A percentile compares a stretch with the other conserved stretches of the same genome.
phyloP scores from a whole-genome alignment of 352 stramenopile genomes.

The Phytophthora tubulina region DNA sequence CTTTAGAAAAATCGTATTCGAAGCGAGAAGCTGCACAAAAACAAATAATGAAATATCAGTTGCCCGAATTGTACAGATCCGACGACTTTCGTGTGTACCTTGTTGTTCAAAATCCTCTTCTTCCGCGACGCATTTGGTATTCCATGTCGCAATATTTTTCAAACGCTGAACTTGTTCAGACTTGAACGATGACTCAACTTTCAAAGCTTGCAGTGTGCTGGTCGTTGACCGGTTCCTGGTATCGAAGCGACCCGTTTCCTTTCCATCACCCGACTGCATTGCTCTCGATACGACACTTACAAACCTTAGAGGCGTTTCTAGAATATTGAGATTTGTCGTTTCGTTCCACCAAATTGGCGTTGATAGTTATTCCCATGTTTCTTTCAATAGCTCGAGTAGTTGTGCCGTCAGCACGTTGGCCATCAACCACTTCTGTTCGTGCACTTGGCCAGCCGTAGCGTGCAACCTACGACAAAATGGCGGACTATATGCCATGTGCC shows the following conservation, averaged over 20 bases:
- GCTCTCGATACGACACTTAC: neutral
- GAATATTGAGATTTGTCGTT: constrained; percentile 9
- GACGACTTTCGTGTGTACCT: constrained; percentile 19
- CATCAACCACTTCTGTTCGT: neutral
- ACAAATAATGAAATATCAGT: neutral
- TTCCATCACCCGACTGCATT: constrained; percentile 11
- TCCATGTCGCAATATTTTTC: constrained; percentile 41
- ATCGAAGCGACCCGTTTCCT: neutral
- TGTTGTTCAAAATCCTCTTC: constrained; percentile 34
- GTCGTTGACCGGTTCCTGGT: neutral
- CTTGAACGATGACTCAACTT: constrained; percentile 15
- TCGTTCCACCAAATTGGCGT: neutral
- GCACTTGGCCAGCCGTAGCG: too few species aligned
- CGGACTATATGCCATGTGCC: constrained; percentile 22
- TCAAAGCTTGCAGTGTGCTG: neutral
- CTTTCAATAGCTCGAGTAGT: constrained; percentile 11
- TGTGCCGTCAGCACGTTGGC: neutral
- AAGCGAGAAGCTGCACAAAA: constrained; percentile 41
- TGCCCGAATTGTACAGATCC: too few species aligned
- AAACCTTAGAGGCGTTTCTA: constrained; percentile 16
- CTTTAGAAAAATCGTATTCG: constrained; percentile 58
- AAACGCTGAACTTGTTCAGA: constrained; percentile 24
- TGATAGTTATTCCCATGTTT: constrained; percentile 8
- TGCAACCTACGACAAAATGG: constrained; percentile 17
- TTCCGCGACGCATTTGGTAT: constrained; percentile 37